Evolutionary conservation across 2,329 filamentous ascomycete species (phyloP), one percentile per base, ranked within the genome.

Genomic region (Gaeumannomyces sp.): DNA sequence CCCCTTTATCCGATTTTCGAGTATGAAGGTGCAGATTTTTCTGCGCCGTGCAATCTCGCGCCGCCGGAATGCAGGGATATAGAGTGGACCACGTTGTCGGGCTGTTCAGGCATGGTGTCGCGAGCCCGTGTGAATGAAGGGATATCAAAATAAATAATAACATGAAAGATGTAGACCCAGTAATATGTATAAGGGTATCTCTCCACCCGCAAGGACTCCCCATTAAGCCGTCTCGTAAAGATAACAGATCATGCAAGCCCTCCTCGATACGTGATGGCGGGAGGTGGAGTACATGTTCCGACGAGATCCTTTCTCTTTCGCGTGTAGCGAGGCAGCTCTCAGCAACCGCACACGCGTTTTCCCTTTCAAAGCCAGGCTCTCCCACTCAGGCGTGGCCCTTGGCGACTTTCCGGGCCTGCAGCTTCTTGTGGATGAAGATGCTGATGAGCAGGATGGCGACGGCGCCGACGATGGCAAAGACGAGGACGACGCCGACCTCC

Each of bases 401-500:
- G 45, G 65, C 65, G 57, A 71, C 71, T 67, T 69, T 73, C 69
- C 73, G 73, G 38, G 71, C 72, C 16, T 69, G 64, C 31, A 76
- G 27, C 72, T 70, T 72, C 71, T 74, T 76, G 71, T 67, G 61
- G 67, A 83, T 70, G 71, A 83, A 81, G 57, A 88, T 77, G 62
- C 71, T 70, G 64, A 81, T 67, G 61, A 89, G 72, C 31, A 84
- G 80, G 66, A 81, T 65, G 56, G 67, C 79, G 68, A 89, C 82
- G 66, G 85, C 70, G 71, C 83, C 83, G 73, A 87, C 78, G 69
- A 89, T 85, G 74, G 77, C 80, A 75, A 89, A 86, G 65, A 89
- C 86, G 68, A 88, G 77, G 62, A 89, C 79, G 67, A 88, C 84
- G 74, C 86, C 86, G 59, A 82, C 79, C 71, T 89, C 83, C 38